Percentiles rank a stretch among this genome's conserved stretches.
Evolutionary conservation across 192 early-diverging fungal genomes (phyloP).

Genomic region (Coemansia erecta): DNA sequence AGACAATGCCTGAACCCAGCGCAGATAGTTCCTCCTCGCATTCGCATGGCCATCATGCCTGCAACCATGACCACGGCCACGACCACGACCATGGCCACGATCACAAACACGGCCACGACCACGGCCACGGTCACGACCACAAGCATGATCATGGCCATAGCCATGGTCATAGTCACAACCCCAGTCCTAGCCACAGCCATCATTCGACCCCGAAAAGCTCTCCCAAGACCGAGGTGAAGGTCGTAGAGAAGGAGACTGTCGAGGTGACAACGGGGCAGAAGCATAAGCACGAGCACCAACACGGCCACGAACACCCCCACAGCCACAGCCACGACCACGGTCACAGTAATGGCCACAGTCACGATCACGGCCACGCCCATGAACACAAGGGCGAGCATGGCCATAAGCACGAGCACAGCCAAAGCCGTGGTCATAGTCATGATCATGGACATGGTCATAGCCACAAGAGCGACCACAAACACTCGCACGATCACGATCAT

Average conservation of each 20-base stretch:
- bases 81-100: constrained; percentile 8
- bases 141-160: background rate
- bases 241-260: constrained; percentile 6
- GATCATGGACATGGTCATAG: constrained; percentile 14
- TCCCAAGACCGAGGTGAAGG: constrained; percentile 1
- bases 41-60: constrained; percentile 15
- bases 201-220: background rate
- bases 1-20: constrained; percentile 21
- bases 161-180: constrained; percentile 8
- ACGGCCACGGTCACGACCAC: background rate
- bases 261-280: background rate
- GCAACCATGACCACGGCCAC: constrained; percentile 12
- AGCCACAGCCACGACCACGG: constrained; percentile 1
- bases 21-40: background rate
- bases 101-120: background rate
- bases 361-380: constrained; percentile 7
- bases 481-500: constrained; percentile 6
- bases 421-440: constrained; percentile 10
- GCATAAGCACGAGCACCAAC: background rate
- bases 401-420: constrained; percentile 14
- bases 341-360: constrained; percentile 4
- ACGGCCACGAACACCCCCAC: background rate
- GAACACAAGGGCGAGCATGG: constrained; percentile 7
- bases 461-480: background rate
- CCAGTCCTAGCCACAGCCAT: constrained; percentile 8